phyloP scores from a whole-genome alignment of 768 basidiomycete species.

The Cystofilobasidium ferigula region DNA sequence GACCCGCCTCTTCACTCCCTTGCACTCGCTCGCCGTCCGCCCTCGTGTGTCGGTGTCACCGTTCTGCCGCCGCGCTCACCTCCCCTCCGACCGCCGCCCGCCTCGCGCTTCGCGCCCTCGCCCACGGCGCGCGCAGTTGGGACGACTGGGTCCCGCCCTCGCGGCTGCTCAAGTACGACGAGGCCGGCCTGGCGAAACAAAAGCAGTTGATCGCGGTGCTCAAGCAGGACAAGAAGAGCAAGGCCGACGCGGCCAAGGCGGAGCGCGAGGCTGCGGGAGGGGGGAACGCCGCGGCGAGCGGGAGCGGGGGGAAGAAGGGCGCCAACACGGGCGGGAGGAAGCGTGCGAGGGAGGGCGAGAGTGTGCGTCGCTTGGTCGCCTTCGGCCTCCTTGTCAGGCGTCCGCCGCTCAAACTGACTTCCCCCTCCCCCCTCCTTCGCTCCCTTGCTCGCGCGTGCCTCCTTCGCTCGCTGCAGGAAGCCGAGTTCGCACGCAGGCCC shows the following conservation, averaged over 20 bases:
- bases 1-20: too few relatives aligned
- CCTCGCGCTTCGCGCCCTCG: slow-evolving; percentile 17
- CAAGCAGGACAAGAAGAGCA: slow-evolving; percentile 12
- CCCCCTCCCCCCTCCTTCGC: not conserved
- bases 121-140: slow-evolving; percentile 51
- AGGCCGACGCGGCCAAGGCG: slow-evolving; percentile 5
- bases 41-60: too few relatives aligned
- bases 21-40: too few relatives aligned
- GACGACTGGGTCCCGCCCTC: slow-evolving; percentile 86
- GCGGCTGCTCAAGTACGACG: slow-evolving; percentile 74
- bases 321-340: slow-evolving; percentile 1
- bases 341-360: slow-evolving; percentile 18
- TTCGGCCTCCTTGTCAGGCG: not conserved
- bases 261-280: not conserved
- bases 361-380: not conserved
- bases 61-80: not conserved
- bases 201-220: slow-evolving; percentile 47
- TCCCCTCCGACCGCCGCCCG: slow-evolving; percentile 5
- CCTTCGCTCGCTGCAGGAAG: too few relatives aligned
- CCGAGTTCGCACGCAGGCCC: slow-evolving; percentile 64
- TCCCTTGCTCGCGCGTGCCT: too few relatives aligned
- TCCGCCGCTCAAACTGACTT: not conserved
- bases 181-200: slow-evolving; percentile 65
- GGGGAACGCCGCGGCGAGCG: not conserved
- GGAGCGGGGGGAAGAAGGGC: slow-evolving; percentile 2